Percentiles rank a stretch among this genome's conserved stretches.
phyloP scores from a whole-genome alignment of 345 rosid species.

The Salix suchowensis region DNA sequence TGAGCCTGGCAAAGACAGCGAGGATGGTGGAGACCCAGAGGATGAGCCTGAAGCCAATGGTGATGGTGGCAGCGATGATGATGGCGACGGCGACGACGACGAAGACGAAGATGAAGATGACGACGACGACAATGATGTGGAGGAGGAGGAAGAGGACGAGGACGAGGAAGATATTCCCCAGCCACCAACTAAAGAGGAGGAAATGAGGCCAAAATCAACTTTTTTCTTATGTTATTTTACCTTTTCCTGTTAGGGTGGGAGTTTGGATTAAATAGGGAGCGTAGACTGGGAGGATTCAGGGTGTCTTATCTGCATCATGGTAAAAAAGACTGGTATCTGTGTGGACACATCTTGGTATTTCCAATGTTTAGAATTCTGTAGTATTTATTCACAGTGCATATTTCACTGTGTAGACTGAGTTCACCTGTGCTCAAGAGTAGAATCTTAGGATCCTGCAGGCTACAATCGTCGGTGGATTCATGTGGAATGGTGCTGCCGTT shows the following conservation, averaged over 20 bases:
- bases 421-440: background rate
- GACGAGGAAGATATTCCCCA: constrained; percentile 42
- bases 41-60: constrained; percentile 44
- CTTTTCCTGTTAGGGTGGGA: background rate
- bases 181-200: constrained; percentile 53
- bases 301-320: constrained; percentile 13
- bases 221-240: background rate
- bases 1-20: constrained; percentile 33
- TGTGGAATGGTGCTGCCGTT: no score
- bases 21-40: constrained; percentile 42
- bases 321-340: constrained; percentile 8
- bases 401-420: background rate
- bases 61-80: constrained; percentile 36
- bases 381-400: background rate
- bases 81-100: constrained; percentile 23
- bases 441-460: background rate
- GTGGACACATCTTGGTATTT: constrained; percentile 1
- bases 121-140: constrained; percentile 17
- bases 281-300: constrained; percentile 1
- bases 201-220: constrained; percentile 31
- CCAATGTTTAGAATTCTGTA: background rate
- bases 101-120: constrained; percentile 24
- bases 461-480: no score
- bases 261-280: background rate
- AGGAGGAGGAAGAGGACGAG: constrained; percentile 26